Evolutionary conservation across 2,329 filamentous ascomycete genomes (phyloP), one percentile per base, ranked within the genome.

Genomic region (Penicillium sp.): DNA sequence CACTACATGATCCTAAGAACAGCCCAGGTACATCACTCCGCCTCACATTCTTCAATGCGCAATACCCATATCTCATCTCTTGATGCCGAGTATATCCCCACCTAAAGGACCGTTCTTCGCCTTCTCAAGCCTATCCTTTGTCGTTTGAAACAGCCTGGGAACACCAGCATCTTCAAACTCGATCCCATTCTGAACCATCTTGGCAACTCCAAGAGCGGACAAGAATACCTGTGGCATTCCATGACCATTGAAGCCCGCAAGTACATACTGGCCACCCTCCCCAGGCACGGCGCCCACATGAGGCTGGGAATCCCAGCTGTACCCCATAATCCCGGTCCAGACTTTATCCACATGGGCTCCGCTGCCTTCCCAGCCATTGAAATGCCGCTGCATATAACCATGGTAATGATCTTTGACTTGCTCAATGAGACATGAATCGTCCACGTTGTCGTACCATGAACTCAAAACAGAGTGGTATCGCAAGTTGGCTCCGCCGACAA

Each of bases 191-290:
- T 65, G 53, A 56, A 87, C 79, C 80, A 87, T 85, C n/a, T 76
- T 72, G 5, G 79, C 82, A 51, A 88, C 64, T 2, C 81, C 85
- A 62, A 81, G 81, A 0, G 84, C 84, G 24, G 80, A 81, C 66
- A 85, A 32, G 29, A 22, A 32, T 8, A 80, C 73, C 84, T 82
- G 54, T 83, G 85, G 85, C 86, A 88, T 89, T 0, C 85, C 85
- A 68, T 89, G 85, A 0, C 87, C 87, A 66, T 87, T 86, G 61
- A 88, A 88, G 3, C 84, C 80, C 4, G 81, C 84, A 32, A 78
- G 78, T 3, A 86, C 75, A 78, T 82, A 89, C 20, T 88, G 66
- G 1, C 80, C 78, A 13, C 70, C 62, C 47, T 66, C 67, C 1
- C 67, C 74, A 1, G 79, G 81, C 47, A 79, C 75, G 2, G 72